Percentiles rank a stretch among this genome's conserved stretches.
phyloP scores from a whole-genome alignment of 768 basidiomycete genomes.

The Russula sp. region DNA sequence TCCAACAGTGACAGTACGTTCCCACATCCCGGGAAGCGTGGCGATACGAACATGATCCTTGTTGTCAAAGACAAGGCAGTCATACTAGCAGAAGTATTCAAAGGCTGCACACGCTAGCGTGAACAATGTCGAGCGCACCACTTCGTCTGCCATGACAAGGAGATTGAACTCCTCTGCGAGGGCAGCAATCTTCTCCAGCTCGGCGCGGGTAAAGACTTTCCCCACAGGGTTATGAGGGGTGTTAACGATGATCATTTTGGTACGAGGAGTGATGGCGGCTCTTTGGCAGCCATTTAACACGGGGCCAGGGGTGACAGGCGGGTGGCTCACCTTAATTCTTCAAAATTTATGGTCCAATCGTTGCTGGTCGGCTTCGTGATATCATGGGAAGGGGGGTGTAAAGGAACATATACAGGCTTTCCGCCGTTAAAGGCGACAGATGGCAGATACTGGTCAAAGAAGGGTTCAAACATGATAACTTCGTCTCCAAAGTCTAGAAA shows the following conservation, averaged over 20 bases:
- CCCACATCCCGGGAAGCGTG: constrained; percentile 97
- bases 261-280: constrained; percentile 76
- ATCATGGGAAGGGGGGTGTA: constrained; percentile 71
- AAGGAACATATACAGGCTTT: constrained; percentile 87
- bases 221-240: constrained; percentile 99
- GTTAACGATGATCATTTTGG: constrained; percentile 94
- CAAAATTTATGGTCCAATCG: constrained; percentile 89
- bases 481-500: constrained; percentile 92
- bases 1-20: constrained; percentile 91
- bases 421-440: constrained; percentile 94
- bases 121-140: constrained; percentile 49
- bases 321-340: constrained; percentile 68
- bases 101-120: neutral
- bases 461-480: constrained; percentile 98
- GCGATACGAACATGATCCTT: constrained; percentile 91
- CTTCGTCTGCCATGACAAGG: constrained; percentile 93
- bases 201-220: constrained; percentile 83
- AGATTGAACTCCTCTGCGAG: constrained; percentile 91
- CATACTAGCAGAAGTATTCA: constrained; percentile 53
- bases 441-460: constrained; percentile 94
- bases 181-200: constrained; percentile 79
- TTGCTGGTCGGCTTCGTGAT: constrained; percentile 47
- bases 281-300: constrained; percentile 34
- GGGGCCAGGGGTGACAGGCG: neutral
- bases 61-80: constrained; percentile 83